Evolutionary conservation across 495 filamentous ascomycete species (phyloP).

Genomic region (Aspergillus sparsus): DNA sequence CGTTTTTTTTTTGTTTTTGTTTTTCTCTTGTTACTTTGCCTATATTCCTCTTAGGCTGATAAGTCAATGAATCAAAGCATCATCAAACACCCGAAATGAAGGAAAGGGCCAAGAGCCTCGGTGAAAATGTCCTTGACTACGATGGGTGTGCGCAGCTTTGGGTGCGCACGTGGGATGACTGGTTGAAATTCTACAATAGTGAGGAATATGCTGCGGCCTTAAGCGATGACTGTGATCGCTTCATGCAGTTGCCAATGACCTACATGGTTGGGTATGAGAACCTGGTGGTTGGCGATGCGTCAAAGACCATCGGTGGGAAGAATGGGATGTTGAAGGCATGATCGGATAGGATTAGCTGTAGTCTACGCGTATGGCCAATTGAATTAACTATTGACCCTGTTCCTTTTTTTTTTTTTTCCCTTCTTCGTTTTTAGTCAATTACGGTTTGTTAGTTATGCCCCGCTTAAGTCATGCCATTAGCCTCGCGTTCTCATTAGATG

Average conservation of each 20-base stretch:
- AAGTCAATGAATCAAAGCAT: too few species aligned
- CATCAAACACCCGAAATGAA: conserved; percentile 18
- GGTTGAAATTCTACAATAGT: conserved; percentile 18
- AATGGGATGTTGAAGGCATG: conserved; percentile 6
- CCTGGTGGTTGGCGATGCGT: conserved; percentile 17
- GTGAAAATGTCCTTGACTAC: conserved; percentile 10
- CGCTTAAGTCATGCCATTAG: too few species aligned
- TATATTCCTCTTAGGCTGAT: too few species aligned
- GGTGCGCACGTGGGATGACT: conserved; percentile 19
- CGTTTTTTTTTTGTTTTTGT: too few species aligned
- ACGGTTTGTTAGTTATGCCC: too few species aligned
- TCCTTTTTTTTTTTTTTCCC: too few species aligned
- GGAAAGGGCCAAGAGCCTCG: neutral
- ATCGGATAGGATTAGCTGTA: neutral
- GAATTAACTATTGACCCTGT: too few species aligned
- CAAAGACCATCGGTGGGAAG: conserved; percentile 8
- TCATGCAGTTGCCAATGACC: conserved; percentile 18
- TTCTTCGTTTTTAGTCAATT: too few species aligned
- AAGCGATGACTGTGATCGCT: conserved; percentile 16
- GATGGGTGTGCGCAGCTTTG: conserved; percentile 17
- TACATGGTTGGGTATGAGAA: conserved; percentile 24
- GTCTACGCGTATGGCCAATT: too few species aligned
- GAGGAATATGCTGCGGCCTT: conserved; percentile 14
- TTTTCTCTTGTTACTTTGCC: too few species aligned
- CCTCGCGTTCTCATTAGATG: too few species aligned